phyloP scores from a whole-genome alignment of 2,329 filamentous ascomycete species.

The Verticillium nonalfalfae region DNA sequence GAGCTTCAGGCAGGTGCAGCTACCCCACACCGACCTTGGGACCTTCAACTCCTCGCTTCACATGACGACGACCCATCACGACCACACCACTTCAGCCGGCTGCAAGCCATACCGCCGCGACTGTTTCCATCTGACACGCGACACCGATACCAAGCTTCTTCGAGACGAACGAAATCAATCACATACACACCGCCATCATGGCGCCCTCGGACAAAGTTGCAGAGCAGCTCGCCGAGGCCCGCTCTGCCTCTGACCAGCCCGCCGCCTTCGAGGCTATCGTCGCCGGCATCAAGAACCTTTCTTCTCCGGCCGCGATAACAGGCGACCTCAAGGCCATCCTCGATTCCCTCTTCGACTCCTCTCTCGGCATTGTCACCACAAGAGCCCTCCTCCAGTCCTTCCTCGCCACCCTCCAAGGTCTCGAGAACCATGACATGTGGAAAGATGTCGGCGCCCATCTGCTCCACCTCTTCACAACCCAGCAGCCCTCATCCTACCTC shows the following conservation, averaged over 20 bases:
- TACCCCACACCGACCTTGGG: neutral
- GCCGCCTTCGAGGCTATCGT: slow-evolving; percentile 40
- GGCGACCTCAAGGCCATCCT: slow-evolving; percentile 63
- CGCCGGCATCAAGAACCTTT: slow-evolving; percentile 31
- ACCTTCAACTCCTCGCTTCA: neutral
- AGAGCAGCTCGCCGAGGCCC: slow-evolving; percentile 34
- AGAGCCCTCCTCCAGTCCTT: slow-evolving; percentile 65
- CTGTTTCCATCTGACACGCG: neutral
- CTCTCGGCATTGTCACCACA: slow-evolving; percentile 69
- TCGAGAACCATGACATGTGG: slow-evolving; percentile 58
- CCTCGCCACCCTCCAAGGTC: slow-evolving; percentile 52
- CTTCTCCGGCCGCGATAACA: slow-evolving; percentile 28
- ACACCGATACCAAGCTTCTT: too few relatives aligned
- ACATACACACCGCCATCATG: slow-evolving; percentile 18
- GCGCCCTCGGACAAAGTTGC: slow-evolving; percentile 31
- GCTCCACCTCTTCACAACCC: slow-evolving; percentile 58
- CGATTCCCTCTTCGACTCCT: slow-evolving; percentile 60
- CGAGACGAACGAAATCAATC: too few relatives aligned
- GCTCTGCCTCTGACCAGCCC: slow-evolving; percentile 32
- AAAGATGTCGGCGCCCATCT: slow-evolving; percentile 71
- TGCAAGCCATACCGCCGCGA: neutral
- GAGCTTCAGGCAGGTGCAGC: neutral
- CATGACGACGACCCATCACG: neutral
- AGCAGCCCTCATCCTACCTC: slow-evolving; percentile 59
- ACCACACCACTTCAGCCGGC: neutral